Conservation (phyloP, 352 stramenopile genomes). For the Phytophthora sojae region DNA sequence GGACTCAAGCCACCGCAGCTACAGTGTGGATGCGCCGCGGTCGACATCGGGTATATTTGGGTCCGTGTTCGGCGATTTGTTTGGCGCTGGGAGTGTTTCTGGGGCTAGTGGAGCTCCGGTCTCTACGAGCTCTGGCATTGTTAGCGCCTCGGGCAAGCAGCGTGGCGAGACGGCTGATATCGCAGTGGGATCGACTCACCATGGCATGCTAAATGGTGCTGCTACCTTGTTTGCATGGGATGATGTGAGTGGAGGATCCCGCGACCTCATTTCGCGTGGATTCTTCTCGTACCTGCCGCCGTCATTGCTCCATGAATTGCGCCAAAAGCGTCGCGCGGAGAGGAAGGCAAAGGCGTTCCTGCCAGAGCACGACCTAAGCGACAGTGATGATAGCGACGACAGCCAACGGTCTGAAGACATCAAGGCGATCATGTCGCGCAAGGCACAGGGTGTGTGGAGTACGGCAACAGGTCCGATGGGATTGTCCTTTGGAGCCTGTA, state of each 20-base stretch:
- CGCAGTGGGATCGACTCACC: slow-evolving; percentile 41
- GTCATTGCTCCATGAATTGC: slow-evolving; percentile 53
- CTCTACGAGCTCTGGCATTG: not conserved
- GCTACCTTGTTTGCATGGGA: slow-evolving; percentile 68
- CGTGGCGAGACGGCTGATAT: slow-evolving; percentile 61
- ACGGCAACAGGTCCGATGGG: slow-evolving; percentile 64
- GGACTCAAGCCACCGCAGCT: slow-evolving; percentile 43
- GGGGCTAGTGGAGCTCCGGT: slow-evolving; percentile 1
- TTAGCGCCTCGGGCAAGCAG: slow-evolving; percentile 35
- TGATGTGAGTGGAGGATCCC: slow-evolving; percentile 62
- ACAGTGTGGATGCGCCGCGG: slow-evolving; percentile 59
- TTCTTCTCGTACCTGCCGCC: slow-evolving; percentile 72
- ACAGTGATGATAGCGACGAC: slow-evolving; percentile 35
- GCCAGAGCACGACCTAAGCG: slow-evolving; percentile 24
- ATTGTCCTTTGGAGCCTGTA: slow-evolving; percentile 61
- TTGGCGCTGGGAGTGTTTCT: slow-evolving; percentile 43
- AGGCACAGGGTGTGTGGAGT: slow-evolving; percentile 74
- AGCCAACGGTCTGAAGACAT: slow-evolving; percentile 39
- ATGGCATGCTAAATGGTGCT: slow-evolving; percentile 39
- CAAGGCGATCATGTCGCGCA: slow-evolving; percentile 47
- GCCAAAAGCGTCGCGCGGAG: slow-evolving; percentile 35
- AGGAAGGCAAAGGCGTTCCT: slow-evolving; percentile 33
- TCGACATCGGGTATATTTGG: slow-evolving; percentile 61
- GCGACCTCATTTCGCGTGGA: slow-evolving; percentile 68
- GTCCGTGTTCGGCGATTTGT: slow-evolving; percentile 75